These are phyloP conservation scores for Dryas octopetala DNA, from an alignment of 306 rosid species.

Conservation along the genomic window DNA sequence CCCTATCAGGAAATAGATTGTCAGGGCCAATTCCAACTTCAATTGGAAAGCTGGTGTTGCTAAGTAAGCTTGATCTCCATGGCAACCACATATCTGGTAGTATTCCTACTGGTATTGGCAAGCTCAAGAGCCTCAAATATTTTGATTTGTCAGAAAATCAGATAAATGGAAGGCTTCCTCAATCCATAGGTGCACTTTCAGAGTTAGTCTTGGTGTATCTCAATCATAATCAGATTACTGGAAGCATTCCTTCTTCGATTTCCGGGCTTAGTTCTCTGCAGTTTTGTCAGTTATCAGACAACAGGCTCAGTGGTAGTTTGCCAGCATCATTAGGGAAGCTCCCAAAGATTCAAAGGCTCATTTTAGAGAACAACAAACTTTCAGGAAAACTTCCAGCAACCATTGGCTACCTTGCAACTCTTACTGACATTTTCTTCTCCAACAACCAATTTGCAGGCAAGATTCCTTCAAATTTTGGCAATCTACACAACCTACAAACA, in stretches of 20 bases:
- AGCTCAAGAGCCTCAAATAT: conserved; percentile 40
- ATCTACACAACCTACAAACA: conserved; percentile 41
- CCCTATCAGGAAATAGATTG: conserved; percentile 45
- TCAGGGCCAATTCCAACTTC: conserved; percentile 50
- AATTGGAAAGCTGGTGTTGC: conserved; percentile 36
- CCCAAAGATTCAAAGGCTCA: conserved; percentile 40
- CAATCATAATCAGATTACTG: conserved; percentile 44
- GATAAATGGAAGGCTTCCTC: conserved; percentile 50
- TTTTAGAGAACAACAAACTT: conserved; percentile 52
- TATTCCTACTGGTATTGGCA: conserved; percentile 45
- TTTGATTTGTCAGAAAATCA: conserved; percentile 57
- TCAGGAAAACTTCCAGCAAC: conserved; percentile 49
- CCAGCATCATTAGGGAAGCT: conserved; percentile 61
- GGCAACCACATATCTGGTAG: conserved; percentile 41
- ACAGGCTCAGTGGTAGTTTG: conserved; percentile 39
- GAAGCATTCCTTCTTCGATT: conserved; percentile 52
- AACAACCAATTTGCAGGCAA: conserved; percentile 49
- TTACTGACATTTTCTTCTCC: conserved; percentile 49
- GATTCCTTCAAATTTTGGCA: conserved; percentile 50
- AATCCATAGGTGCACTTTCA: conserved; percentile 50
- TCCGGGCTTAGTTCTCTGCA: conserved; percentile 47
- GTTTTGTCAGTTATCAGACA: conserved; percentile 47
- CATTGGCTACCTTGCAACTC: conserved; percentile 43
- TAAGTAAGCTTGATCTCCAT: conserved; percentile 48
- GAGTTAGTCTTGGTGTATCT: conserved; percentile 41